Base-by-base conservation (phyloP, 257 asterid species). In the Vinca minor region DNA sequence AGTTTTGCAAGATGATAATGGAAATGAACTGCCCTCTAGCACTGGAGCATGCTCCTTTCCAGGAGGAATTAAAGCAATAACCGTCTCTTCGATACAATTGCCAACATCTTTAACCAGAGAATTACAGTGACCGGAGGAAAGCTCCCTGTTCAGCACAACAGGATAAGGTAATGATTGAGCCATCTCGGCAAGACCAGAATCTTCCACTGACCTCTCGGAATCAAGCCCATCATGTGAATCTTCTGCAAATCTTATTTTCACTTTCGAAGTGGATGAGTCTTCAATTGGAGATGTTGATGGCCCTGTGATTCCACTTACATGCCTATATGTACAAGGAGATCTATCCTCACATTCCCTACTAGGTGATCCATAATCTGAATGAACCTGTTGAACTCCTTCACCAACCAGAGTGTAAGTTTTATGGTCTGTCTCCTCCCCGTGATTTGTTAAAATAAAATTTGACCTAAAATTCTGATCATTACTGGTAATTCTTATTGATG, bases 11-110 rank as follows among this genome's bases (percentile, higher is more conserved):
- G 60, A 77, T 21, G 82, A 71, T 52, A 38, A 41, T 8, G 80
- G 77, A 41, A 80, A 77, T 60, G 77, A 70, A 69, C 70, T 57
- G 75, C 73, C 75, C 59, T 75, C 84, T 7, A 68, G 50, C 70
- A 67, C 54, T 53, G 69, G 56, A 62, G 70, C 69, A 60, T 68
- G 82, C 62, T 73, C 81, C 72, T 81, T 87, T 74, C 52, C 77
- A 68, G 82, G 65, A 79, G 82, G 71, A 76, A 76, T 60, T 17
- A 79, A 68, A 69, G 83, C 74, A 64, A 42, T 67, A 63, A 67
- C 74, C 44, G 41, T 72, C 73, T 72, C 84, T 69, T 66, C 77
- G 73, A 59, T 68, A 73, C 70, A 73, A 58, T 68, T 81, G 34
- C 59, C 79, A 6, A 47, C 61, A 63, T 50, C 73, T 61, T 38